Evolutionary conservation across 768 basidiomycete species (phyloP).

Genomic region (Leccinum sublutescens): DNA sequence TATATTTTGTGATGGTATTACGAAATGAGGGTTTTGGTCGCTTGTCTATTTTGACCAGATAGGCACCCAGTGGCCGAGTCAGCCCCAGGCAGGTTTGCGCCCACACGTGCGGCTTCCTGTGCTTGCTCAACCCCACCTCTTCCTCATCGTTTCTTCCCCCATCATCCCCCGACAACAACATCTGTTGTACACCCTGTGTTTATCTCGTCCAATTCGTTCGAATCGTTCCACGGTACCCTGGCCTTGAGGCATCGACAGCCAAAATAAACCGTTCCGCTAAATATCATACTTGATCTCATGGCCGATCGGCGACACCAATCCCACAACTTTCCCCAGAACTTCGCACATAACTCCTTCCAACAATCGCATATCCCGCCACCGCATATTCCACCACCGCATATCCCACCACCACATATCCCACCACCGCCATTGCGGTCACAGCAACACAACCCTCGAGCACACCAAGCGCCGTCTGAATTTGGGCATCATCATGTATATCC

Average conservation of each 20-base stretch:
- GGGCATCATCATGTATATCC: slow-evolving; percentile 38
- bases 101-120: slow-evolving; percentile 49
- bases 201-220: slow-evolving; percentile 20
- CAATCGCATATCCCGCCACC: slow-evolving; percentile 44
- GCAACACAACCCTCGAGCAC: slow-evolving; percentile 35
- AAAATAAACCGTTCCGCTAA: slow-evolving; percentile 14
- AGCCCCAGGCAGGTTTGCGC: slow-evolving; percentile 28
- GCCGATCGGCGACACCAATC: slow-evolving; percentile 48
- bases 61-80: neutral
- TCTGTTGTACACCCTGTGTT: slow-evolving; percentile 21
- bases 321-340: slow-evolving; percentile 38
- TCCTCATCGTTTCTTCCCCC: slow-evolving; percentile 46
- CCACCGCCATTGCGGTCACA: slow-evolving; percentile 39
- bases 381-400: slow-evolving; percentile 34
- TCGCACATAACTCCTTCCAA: slow-evolving; percentile 42
- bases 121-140: slow-evolving; percentile 34
- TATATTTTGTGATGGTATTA: neutral
- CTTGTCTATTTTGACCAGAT: neutral
- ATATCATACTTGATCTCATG: slow-evolving; percentile 43
- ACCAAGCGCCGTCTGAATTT: slow-evolving; percentile 42
- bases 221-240: slow-evolving; percentile 25
- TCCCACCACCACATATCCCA: slow-evolving; percentile 30
- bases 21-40: neutral
- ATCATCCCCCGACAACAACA: slow-evolving; percentile 27
- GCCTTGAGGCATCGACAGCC: slow-evolving; percentile 27